Base-by-base conservation (phyloP, 192 early-diverging fungal species). In the Geranomyces variabilis region DNA sequence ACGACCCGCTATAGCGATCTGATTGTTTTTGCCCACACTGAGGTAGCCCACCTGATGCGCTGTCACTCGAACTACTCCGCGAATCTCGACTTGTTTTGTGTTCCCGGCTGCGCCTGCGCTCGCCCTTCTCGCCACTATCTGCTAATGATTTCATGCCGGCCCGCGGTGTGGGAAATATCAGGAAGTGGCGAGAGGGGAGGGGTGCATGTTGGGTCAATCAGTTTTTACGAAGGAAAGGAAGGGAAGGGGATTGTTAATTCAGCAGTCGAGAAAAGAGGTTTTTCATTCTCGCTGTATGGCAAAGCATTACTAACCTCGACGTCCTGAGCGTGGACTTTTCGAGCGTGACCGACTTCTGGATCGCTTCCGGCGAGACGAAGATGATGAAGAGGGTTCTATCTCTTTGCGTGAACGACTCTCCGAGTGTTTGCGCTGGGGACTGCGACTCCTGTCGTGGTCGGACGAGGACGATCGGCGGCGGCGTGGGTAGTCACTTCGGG, bases 171-270 rank as follows among this genome's bases (percentile, higher is more conserved):
- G 43, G 41, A 24, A 46, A 21, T 1, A 36, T 3, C 21, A n/a
- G 44, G 28, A 13, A 13, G 41, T 1, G 41, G 2, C 21, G 12
- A 46, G 21, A 64, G 12, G 43, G 28, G 33, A 9, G 14, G 63
- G 63, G 41, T 45, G 4, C 13, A 29, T 29, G 28, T 64, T 17
- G 33, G 63, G 33, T 41, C 63, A 41, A 45, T 64, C 63, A 64
- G 63, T 64, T 60, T 53, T n/a, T 7, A 53, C 19, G 15, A 26
- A n/a, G 2, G 15, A 53, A 53, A 60, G 7, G 43, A n/a, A 64
- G 33, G 63, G 21, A 64, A 29, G 8, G 43, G 7, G 41, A 64
- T 45, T 46, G 63, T 64, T 64, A 64, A 26, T 46, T 41, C 4
- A 45, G 7, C 28, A 7, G 29, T 34, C 17, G 22, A 8, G 31